A percentile compares a stretch with the other conserved stretches of the same genome.
These are phyloP conservation scores for Endothia cerciana DNA, from an alignment of 2,329 filamentous ascomycete genomes.

Conservation along the genomic window DNA sequence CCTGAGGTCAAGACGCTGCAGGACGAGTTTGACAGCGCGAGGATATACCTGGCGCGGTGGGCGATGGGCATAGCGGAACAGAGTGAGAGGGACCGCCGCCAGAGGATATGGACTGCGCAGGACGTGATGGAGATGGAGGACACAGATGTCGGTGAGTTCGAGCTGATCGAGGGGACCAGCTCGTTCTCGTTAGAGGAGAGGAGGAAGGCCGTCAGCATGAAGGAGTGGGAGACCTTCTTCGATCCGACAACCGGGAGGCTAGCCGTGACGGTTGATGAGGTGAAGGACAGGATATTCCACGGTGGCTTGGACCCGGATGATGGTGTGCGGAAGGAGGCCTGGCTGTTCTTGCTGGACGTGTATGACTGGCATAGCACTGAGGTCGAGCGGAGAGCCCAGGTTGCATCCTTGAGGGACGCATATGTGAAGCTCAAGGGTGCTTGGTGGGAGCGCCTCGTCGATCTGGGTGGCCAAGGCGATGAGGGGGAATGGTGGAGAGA, in stretches of 20 bases:
- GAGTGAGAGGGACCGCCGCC: conserved; percentile 82
- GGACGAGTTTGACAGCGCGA: conserved; percentile 95
- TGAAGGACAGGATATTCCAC: conserved; percentile 97
- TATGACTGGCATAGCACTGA: conserved; percentile 90
- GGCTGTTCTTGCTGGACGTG: conserved; percentile 90
- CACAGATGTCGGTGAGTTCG: conserved; percentile 93
- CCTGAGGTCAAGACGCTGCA: conserved; percentile 94
- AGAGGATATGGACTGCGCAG: conserved; percentile 89
- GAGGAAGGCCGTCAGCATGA: conserved; percentile 74
- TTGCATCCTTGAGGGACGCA: conserved; percentile 86
- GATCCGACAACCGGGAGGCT: conserved; percentile 75
- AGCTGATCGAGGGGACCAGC: conserved; percentile 82
- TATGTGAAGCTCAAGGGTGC: conserved; percentile 91
- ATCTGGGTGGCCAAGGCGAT: conserved; percentile 77
- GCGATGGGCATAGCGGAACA: conserved; percentile 99
- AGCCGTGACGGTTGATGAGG: conserved; percentile 82
- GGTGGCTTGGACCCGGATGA: conserved; percentile 88
- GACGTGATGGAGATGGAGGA: conserved; percentile 94
- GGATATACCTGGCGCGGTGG: conserved; percentile 93
- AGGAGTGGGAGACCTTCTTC: conserved; percentile 93
- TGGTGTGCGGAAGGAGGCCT: conserved; percentile 92
- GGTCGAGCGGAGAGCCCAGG: conserved; percentile 80
- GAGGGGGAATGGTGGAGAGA: conserved; percentile 96
- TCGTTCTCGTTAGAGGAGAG: conserved; percentile 76
- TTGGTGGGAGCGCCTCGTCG: conserved; percentile 95